Conservation (phyloP, 345 rosid species). For the Sisymbrium altissimum region DNA sequence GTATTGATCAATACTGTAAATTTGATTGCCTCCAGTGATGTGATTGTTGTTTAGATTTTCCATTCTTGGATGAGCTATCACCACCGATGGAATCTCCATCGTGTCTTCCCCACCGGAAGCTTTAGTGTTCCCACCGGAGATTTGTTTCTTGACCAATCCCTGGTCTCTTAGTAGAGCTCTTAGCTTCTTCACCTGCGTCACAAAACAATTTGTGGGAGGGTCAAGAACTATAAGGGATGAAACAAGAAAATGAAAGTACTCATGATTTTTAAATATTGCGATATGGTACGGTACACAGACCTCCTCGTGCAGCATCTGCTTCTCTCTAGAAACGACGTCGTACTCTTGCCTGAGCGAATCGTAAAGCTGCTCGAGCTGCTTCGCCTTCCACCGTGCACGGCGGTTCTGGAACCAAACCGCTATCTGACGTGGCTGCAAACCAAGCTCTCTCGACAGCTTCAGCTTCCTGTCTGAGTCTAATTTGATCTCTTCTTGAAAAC, state of each 20-base stretch:
- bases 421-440: constrained; percentile 86
- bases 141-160: constrained; percentile 16
- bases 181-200: constrained; percentile 27
- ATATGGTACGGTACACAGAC: constrained; percentile 27
- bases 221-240: not conserved
- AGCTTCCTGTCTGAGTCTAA: constrained; percentile 80
- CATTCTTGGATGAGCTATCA: constrained; percentile 22
- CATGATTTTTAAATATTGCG: not conserved
- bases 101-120: constrained; percentile 4
- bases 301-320: constrained; percentile 80
- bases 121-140: not conserved
- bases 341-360: constrained; percentile 69
- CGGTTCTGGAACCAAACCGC: constrained; percentile 95
- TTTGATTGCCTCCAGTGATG: not conserved
- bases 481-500: constrained; percentile 87
- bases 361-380: constrained; percentile 78
- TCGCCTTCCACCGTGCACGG: constrained; percentile 83
- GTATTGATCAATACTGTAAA: constrained; percentile 18
- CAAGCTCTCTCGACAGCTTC: constrained; percentile 79
- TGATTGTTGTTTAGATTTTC: constrained; percentile 9
- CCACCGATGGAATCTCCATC: constrained; percentile 22
- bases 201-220: not conserved
- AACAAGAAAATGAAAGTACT: not conserved
- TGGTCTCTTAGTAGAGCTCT: constrained; percentile 31
- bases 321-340: constrained; percentile 63